Base-by-base conservation (phyloP, 129 eudicot species). In the Saussurea involucrata region DNA sequence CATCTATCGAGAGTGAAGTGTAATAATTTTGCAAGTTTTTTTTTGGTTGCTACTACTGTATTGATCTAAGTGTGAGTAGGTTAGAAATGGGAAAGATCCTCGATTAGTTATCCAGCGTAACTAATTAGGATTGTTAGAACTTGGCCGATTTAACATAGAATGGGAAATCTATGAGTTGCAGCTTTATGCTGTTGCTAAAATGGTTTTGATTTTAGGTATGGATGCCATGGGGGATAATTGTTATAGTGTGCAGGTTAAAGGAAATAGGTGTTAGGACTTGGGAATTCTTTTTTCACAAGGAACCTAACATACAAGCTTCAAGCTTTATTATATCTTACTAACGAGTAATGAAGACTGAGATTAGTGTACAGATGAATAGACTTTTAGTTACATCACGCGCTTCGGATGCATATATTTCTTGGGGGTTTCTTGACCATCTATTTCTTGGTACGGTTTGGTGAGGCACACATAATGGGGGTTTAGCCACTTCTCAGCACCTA, bases 61-160 rank as follows among this genome's bases (percentile, higher is more conserved):
- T 76, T 34, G 61, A 69, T 77, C 68, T 57, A 13, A 33, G 24
- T 53, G 20, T 75, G 63, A 40, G 15, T 13, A 37, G 71, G 12
- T 40, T 65, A 40, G 8, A 60, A 64, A 25, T 63, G 29, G 25
- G 20, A 7, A 24, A 17, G 78, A 37, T 75, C 46, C 15, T 25
- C 2, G 72, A 63, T 20, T 13, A 63, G 40, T 61, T 22, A 60
- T 55, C 31, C 21, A 9, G 13, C 31, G 8, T 15, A 74, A 28
- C 46, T 15, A 75, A 64, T 10, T 68, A 49, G 29, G 69, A 73
- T 24, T 67, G 34, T 68, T 66, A 76, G 63, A 29, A 46, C 20
- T 27, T 55, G 65, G 66, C 55, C 11, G 15, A 66, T 66, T 17
- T 36, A 58, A 61, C 13, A 31, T 29, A 55, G 44, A 73, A 55